phyloP scores from a whole-genome alignment of 331 rosid genomes.

The Quercus lobata region DNA sequence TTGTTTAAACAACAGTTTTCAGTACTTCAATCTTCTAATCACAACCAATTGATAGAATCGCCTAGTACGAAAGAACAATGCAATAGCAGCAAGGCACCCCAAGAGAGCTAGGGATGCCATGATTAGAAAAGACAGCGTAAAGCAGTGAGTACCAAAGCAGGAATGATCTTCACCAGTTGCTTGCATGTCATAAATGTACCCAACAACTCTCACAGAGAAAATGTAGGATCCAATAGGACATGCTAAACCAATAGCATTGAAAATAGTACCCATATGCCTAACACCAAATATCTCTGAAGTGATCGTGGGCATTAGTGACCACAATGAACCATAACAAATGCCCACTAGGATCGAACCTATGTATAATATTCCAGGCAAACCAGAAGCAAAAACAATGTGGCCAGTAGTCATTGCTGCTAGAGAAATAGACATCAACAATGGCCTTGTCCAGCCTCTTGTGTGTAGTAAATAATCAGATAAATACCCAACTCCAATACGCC shows the following conservation, averaged over 20 bases:
- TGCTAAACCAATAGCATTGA: slow-evolving; percentile 76
- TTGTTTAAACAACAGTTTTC: too few relatives aligned
- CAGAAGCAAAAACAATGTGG: slow-evolving; percentile 61
- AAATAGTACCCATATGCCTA: slow-evolving; percentile 86
- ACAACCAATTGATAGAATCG: slow-evolving; percentile 59
- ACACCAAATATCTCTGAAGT: slow-evolving; percentile 92
- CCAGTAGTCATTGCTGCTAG: slow-evolving; percentile 60
- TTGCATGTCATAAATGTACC: slow-evolving; percentile 66
- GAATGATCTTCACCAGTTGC: slow-evolving; percentile 31
- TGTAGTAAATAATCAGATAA: slow-evolving; percentile 73
- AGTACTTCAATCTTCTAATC: slow-evolving; percentile 33
- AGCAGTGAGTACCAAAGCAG: slow-evolving; percentile 74
- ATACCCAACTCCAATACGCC: slow-evolving; percentile 89
- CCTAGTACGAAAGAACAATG: slow-evolving; percentile 63
- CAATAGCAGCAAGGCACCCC: slow-evolving; percentile 56
- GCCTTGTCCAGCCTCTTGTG: slow-evolving; percentile 70
- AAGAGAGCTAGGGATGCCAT: slow-evolving; percentile 61
- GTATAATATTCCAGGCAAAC: slow-evolving; percentile 66
- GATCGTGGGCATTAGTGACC: slow-evolving; percentile 93
- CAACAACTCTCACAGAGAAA: slow-evolving; percentile 76
- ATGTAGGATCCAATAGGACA: slow-evolving; percentile 89
- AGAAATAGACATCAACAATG: slow-evolving; percentile 53
- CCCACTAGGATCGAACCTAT: slow-evolving; percentile 81
- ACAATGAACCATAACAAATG: slow-evolving; percentile 79
- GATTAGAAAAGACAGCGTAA: slow-evolving; percentile 64